Percentiles rank a stretch among this genome's conserved stretches.
phyloP scores from a whole-genome alignment of 306 rosid species.

The Begonia masoniana region DNA sequence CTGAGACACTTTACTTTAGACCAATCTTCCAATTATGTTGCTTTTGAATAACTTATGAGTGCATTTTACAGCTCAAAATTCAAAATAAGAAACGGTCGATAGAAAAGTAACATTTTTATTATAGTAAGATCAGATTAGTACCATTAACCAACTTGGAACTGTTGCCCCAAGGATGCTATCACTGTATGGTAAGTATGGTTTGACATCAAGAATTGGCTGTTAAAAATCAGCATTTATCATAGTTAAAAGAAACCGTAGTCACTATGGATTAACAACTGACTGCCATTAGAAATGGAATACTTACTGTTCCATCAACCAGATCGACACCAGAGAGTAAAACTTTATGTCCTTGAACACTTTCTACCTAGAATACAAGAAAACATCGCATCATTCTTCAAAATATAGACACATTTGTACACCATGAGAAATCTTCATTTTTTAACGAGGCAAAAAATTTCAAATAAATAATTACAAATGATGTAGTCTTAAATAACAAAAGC shows the following conservation, averaged over 20 bases:
- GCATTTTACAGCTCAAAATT: background rate
- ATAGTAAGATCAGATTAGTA: conserved; percentile 16
- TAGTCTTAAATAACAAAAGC: too few relatives aligned
- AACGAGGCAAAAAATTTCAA: too few relatives aligned
- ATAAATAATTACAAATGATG: too few relatives aligned
- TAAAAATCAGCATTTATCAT: conserved; percentile 4
- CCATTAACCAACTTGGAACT: conserved; percentile 77
- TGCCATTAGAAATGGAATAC: conserved; percentile 25
- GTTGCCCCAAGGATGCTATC: conserved; percentile 63
- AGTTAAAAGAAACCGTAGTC: too few relatives aligned
- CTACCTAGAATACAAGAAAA: conserved; percentile 37
- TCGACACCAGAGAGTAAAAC: conserved; percentile 84
- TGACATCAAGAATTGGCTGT: conserved; percentile 91
- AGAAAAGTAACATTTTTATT: conserved; percentile 1
- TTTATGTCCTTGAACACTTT: conserved; percentile 61
- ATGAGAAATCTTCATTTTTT: too few relatives aligned
- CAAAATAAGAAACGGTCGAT: background rate
- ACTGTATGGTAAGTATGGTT: conserved; percentile 81
- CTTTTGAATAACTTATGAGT: background rate
- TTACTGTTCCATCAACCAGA: conserved; percentile 91
- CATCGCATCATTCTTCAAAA: too few relatives aligned
- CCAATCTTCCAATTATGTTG: too few relatives aligned
- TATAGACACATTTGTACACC: background rate
- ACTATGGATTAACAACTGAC: too few relatives aligned
- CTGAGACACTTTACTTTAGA: too few relatives aligned